A percentile compares a stretch with the other conserved stretches of the same genome.
phyloP scores from a whole-genome alignment of 2,329 filamentous ascomycete genomes.

The Pestalotiopsis sp. region DNA sequence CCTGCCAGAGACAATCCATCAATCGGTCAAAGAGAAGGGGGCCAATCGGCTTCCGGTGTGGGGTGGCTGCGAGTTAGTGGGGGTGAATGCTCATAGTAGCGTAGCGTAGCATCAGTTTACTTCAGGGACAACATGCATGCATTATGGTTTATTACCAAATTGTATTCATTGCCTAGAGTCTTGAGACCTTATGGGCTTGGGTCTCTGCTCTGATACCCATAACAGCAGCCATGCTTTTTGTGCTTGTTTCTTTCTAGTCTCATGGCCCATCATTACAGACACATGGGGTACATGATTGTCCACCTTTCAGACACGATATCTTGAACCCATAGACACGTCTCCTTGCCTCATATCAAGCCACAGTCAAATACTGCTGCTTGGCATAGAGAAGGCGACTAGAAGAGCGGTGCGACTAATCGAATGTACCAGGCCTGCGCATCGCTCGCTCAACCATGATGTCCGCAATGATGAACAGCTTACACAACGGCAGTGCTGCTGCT shows the following conservation, averaged over 20 bases:
- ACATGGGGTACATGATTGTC: background rate
- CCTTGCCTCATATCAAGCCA: background rate
- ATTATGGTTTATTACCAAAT: too few relatives aligned
- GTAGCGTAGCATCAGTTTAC: background rate
- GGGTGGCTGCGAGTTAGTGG: background rate
- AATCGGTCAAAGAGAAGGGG: background rate
- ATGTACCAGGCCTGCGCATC: background rate
- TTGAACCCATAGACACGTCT: background rate
- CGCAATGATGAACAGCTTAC: too few relatives aligned
- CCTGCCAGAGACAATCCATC: background rate
- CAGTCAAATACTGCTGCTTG: background rate
- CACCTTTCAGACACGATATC: background rate
- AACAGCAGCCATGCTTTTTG: too few relatives aligned
- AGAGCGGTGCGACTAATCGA: background rate
- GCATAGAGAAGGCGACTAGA: background rate
- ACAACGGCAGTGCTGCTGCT: too few relatives aligned
- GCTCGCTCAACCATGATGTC: background rate
- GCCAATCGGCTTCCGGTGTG: background rate
- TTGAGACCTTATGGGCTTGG: too few relatives aligned
- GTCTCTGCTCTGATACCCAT: too few relatives aligned
- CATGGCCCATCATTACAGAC: background rate
- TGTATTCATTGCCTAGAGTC: too few relatives aligned
- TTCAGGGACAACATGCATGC: too few relatives aligned
- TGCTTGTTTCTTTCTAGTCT: background rate
- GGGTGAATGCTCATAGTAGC: background rate